These are phyloP conservation scores for Podospora pseudoanserina DNA, from an alignment of 495 filamentous ascomycete species.

Conservation along the genomic window DNA sequence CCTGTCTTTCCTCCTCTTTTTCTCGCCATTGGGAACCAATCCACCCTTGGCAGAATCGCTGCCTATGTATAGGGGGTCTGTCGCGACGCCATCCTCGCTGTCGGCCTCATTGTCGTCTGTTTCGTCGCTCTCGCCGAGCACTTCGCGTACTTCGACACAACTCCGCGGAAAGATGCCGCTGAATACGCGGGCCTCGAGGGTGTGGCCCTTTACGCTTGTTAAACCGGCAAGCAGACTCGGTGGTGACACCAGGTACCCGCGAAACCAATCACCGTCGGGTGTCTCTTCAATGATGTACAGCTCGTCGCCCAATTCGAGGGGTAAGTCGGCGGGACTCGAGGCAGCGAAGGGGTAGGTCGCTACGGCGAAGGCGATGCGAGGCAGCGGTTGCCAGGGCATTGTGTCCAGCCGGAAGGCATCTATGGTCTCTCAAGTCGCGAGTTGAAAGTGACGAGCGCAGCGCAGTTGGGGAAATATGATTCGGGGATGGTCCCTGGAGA, in stretches of 20 bases:
- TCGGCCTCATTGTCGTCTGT: conserved; percentile 43
- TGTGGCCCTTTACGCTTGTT: conserved; percentile 87
- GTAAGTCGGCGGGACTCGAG: conserved; percentile 83
- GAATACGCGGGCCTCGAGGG: conserved; percentile 91
- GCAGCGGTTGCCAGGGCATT: conserved; percentile 97
- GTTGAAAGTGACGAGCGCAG: not conserved
- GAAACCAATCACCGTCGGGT: conserved; percentile 79
- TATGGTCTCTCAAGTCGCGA: conserved; percentile 9
- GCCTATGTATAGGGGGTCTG: conserved; percentile 26
- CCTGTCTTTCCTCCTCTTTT: conserved; percentile 31
- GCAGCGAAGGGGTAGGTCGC: conserved; percentile 90
- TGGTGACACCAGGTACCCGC: conserved; percentile 91
- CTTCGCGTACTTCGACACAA: conserved; percentile 79
- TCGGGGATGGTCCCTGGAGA: not conserved
- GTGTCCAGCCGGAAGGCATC: conserved; percentile 33
- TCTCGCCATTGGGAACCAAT: conserved; percentile 27
- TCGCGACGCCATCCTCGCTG: conserved; percentile 31
- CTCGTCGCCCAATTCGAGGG: conserved; percentile 94
- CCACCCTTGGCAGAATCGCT: conserved; percentile 49
- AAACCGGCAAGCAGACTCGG: conserved; percentile 89
- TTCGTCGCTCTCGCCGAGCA: conserved; percentile 60
- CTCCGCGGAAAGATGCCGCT: conserved; percentile 92
- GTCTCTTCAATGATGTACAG: conserved; percentile 98
- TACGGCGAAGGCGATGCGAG: conserved; percentile 95
- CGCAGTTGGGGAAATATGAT: not conserved